Evolutionary conservation across 495 filamentous ascomycete genomes (phyloP), one percentile per base, ranked within the genome.

Genomic region (Annulohypoxylon stygium): DNA sequence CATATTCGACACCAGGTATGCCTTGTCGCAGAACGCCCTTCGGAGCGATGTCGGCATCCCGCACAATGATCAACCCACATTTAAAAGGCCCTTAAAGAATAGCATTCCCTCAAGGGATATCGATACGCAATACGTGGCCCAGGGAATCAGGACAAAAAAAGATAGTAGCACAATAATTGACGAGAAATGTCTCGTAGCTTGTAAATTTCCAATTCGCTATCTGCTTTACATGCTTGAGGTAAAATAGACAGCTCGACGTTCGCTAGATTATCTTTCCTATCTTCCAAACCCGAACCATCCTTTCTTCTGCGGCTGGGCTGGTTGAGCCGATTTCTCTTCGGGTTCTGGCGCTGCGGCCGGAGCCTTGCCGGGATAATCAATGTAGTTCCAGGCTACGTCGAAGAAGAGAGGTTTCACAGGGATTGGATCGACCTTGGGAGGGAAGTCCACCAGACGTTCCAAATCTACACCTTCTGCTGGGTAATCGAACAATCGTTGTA

Each of bases 341-440:
- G 75, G 65, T 45, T 79, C 76, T 3, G 65, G 77, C 48, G 78
- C 73, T 7, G 69, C 70, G 5, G 76, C 71, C n/a, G 64, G 72
- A 55, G 75, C 61, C 33, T 87, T 86, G 3, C 91, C 92, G 2
- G 96, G 95, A 79, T 99, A 99, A 20, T 94, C 90, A 68, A 99
- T 93, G 78, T 97, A 99, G 79, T 98, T 99, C 92, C 93, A 98
- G 14, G 96, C 96, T 11, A 97, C 93, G 78, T 99, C 96, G 51
- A 98, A 87, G 85, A 98, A 98, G 14, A 99, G 80, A 14, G 96
- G 97, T 81, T 99, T 99, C 14, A 98, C 94, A 0, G 96, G 94
- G 41, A 98, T 88, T 0, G 93, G 88, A 64, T 93, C 88, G 61
- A 97, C 82, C 71, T 88, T 88, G 0, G 96, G 95, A 4, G 96